These are phyloP conservation scores for Globisporangium paddicum DNA, from an alignment of 352 stramenopile genomes.

Conservation along the genomic window DNA sequence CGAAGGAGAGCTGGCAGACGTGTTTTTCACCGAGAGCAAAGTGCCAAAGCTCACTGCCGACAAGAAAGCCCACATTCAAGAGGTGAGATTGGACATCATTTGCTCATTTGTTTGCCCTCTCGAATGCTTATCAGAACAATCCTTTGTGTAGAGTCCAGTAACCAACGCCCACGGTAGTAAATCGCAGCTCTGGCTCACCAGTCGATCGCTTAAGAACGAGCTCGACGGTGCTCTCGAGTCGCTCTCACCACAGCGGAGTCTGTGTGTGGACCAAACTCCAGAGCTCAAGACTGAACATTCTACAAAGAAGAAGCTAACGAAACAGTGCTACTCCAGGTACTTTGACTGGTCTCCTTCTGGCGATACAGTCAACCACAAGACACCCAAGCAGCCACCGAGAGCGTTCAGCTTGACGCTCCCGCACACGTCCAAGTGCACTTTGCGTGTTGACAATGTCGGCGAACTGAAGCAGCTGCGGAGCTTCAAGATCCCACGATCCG, in stretches of 20 bases:
- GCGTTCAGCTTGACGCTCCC: not conserved
- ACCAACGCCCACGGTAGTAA: not conserved
- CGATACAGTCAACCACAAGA: not conserved
- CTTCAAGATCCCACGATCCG: conserved; percentile 64
- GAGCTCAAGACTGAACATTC: not conserved
- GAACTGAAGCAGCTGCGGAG: conserved; percentile 13
- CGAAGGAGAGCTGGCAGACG: conserved; percentile 6
- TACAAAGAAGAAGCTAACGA: not conserved
- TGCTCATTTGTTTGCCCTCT: not conserved
- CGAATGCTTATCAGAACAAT: not conserved
- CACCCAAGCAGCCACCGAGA: not conserved
- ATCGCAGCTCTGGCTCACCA: conserved; percentile 9
- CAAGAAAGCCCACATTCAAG: not conserved
- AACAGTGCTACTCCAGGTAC: conserved; percentile 7
- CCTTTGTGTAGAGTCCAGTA: not conserved
- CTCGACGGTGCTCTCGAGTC: not conserved
- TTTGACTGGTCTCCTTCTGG: not conserved
- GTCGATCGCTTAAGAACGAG: conserved; percentile 5
- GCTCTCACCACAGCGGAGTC: not conserved
- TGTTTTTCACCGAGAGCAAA: conserved; percentile 16
- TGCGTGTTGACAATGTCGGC: conserved; percentile 33
- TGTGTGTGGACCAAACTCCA: not conserved
- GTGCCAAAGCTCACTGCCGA: conserved; percentile 1
- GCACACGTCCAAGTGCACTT: conserved; percentile 9
- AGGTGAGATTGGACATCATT: not conserved